Conservation (phyloP, 2,329 filamentous ascomycete genomes). For the Epichloe amarillans region DNA sequence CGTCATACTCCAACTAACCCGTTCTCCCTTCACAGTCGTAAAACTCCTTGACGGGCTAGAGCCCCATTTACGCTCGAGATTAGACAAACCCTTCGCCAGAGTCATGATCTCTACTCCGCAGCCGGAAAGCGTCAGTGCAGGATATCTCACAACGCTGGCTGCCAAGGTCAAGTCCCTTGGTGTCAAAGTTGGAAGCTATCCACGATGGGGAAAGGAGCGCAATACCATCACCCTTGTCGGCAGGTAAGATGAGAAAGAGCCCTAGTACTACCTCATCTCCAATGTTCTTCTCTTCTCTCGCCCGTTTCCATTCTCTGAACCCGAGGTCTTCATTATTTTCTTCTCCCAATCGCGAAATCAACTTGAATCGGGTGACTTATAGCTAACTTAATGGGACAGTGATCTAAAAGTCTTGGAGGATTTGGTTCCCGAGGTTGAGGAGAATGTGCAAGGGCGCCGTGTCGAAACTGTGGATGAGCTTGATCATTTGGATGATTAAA, state of each 20-base stretch:
- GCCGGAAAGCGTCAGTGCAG: conserved; percentile 71
- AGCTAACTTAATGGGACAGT: conserved; percentile 22
- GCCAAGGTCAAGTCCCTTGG: conserved; percentile 16
- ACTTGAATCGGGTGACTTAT: background rate
- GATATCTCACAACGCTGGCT: too few species aligned
- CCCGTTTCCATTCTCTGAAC: too few species aligned
- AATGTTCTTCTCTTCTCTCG: too few species aligned
- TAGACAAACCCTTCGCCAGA: conserved; percentile 38
- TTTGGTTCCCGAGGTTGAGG: conserved; percentile 63
- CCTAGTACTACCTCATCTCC: too few species aligned
- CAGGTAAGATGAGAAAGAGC: conserved; percentile 20
- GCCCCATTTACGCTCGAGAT: conserved; percentile 52
- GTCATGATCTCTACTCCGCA: conserved; percentile 79
- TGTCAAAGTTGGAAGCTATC: conserved; percentile 92
- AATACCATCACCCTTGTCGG: conserved; percentile 87
- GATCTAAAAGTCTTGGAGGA: conserved; percentile 68
- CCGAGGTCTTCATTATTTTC: too few species aligned
- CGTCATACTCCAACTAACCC: too few species aligned
- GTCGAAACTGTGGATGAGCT: conserved; percentile 60
- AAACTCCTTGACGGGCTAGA: conserved; percentile 62
- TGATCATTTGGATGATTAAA: conserved; percentile 28
- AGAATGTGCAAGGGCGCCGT: conserved; percentile 59
- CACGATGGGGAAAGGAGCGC: conserved; percentile 71
- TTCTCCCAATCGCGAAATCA: background rate
- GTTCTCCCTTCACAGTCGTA: background rate